A percentile compares a stretch with the other conserved stretches of the same genome.
phyloP scores from a whole-genome alignment of 192 early-diverging fungal species.

The Radiomyces spectabilis region DNA sequence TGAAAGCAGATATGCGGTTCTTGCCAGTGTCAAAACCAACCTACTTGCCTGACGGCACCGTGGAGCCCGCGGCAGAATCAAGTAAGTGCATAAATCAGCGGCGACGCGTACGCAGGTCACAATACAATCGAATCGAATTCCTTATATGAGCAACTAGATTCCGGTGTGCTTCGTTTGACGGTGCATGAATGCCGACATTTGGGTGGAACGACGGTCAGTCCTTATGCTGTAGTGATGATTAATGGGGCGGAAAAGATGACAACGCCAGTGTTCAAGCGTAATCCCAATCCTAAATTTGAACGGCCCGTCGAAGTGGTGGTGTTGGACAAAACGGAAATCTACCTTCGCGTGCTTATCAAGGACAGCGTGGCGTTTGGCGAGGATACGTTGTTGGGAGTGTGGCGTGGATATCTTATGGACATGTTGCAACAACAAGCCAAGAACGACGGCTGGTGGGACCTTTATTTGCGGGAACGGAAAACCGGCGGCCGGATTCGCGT shows the following conservation, averaged over 20 bases:
- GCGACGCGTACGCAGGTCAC: not conserved
- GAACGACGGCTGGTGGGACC: conserved; percentile 25
- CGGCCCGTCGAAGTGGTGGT: conserved; percentile 57
- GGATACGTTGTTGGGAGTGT: conserved; percentile 25
- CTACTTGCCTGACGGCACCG: conserved; percentile 32
- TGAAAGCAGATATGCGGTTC: conserved; percentile 27
- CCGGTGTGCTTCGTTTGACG: conserved; percentile 53
- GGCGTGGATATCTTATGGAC: conserved; percentile 27
- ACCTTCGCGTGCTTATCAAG: conserved; percentile 49
- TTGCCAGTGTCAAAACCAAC: conserved; percentile 34
- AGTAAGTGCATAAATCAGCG: conserved; percentile 21
- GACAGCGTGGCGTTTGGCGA: conserved; percentile 46
- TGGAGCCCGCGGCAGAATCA: conserved; percentile 36
- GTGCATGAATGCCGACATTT: conserved; percentile 48
- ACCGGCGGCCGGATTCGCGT: conserved; percentile 16
- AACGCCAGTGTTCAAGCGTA: conserved; percentile 60
- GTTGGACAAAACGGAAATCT: conserved; percentile 46
- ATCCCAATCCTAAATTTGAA: conserved; percentile 73
- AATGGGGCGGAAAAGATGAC: conserved; percentile 34
- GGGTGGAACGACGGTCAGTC: conserved; percentile 27
- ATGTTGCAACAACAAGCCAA: conserved; percentile 17
- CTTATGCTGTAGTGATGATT: conserved; percentile 42
- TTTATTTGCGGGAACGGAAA: not conserved
- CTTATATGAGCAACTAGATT: too few relatives aligned
- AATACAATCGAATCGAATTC: not conserved